phyloP scores from a whole-genome alignment of 192 early-diverging fungal species.

The Spinellus fusiger region DNA sequence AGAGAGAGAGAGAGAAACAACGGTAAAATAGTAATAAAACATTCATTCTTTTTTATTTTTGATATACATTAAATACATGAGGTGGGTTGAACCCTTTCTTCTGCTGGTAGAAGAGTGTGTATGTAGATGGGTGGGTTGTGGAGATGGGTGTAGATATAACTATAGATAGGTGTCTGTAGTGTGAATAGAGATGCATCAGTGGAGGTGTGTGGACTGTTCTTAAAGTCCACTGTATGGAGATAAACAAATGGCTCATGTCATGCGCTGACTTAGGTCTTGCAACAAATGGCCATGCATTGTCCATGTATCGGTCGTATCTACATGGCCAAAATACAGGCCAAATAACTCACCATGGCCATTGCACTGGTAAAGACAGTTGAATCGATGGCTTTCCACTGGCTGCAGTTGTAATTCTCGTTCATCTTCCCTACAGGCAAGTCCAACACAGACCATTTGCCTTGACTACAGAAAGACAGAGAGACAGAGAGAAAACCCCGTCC shows the following conservation, averaged over 20 bases:
- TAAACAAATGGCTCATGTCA: neutral
- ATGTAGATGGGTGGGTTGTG: no score
- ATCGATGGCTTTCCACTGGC: neutral
- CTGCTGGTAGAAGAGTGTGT: no score
- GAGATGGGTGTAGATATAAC: no score
- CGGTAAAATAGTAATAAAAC: neutral
- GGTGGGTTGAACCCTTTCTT: no score
- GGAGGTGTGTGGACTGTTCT: no score
- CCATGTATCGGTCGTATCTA: slow-evolving; percentile 5
- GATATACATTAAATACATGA: no score
- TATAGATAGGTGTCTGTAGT: no score
- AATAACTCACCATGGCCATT: slow-evolving; percentile 1
- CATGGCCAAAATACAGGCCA: slow-evolving; percentile 17
- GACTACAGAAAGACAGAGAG: neutral
- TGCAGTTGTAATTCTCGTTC: neutral
- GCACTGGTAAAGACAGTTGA: slow-evolving; percentile 8
- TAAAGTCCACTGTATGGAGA: no score
- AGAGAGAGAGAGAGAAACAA: neutral
- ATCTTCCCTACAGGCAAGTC: slow-evolving; percentile 1
- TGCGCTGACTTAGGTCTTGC: slow-evolving; percentile 17
- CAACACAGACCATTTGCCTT: neutral
- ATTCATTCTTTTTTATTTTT: neutral
- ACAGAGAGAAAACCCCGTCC: no score
- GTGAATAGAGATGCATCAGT: no score
- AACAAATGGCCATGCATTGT: slow-evolving; percentile 21